A percentile compares a stretch with the other conserved stretches of the same genome.
Conservation (phyloP, 192 early-diverging fungal genomes). For the Coemansia sp. region DNA sequence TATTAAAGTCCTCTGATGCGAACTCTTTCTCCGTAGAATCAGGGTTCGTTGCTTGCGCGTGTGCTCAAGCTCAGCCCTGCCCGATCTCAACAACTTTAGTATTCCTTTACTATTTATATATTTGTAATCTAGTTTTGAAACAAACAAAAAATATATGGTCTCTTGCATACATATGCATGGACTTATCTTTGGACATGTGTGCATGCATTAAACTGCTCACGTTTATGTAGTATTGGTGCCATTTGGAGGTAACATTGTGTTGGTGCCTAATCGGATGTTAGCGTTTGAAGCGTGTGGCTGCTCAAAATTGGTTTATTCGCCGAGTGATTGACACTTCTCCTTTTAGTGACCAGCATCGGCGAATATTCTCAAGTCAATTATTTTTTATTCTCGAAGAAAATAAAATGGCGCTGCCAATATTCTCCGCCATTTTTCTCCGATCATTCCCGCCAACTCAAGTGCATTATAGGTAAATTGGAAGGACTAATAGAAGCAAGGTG, state of each 20-base stretch:
- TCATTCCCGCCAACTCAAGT: slow-evolving; percentile 2
- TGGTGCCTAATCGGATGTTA: not conserved
- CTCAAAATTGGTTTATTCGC: not conserved
- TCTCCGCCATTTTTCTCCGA: slow-evolving; percentile 11
- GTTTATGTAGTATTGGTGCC: not conserved
- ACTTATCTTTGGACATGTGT: not conserved
- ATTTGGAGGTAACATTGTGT: too few species aligned
- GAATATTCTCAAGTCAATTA: not conserved
- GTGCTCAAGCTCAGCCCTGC: too few species aligned
- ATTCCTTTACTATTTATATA: not conserved
- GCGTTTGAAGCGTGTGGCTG: not conserved
- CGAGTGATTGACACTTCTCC: not conserved
- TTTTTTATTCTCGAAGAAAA: not conserved
- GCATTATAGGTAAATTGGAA: not conserved
- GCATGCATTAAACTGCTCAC: not conserved
- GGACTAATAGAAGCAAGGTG: not conserved
- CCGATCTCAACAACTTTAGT: too few species aligned
- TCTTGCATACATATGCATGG: slow-evolving; percentile 4
- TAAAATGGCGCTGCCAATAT: slow-evolving; percentile 5
- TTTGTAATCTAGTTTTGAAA: slow-evolving; percentile 3
- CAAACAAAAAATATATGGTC: not conserved
- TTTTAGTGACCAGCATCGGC: not conserved
- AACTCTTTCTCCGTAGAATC: too few species aligned
- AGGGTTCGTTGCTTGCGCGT: too few species aligned
- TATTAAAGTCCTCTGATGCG: too few species aligned